Percentiles rank a stretch among this genome's conserved stretches.
phyloP scores from a whole-genome alignment of 2,329 filamentous ascomycete species.

The Ramichloridium luteum region DNA sequence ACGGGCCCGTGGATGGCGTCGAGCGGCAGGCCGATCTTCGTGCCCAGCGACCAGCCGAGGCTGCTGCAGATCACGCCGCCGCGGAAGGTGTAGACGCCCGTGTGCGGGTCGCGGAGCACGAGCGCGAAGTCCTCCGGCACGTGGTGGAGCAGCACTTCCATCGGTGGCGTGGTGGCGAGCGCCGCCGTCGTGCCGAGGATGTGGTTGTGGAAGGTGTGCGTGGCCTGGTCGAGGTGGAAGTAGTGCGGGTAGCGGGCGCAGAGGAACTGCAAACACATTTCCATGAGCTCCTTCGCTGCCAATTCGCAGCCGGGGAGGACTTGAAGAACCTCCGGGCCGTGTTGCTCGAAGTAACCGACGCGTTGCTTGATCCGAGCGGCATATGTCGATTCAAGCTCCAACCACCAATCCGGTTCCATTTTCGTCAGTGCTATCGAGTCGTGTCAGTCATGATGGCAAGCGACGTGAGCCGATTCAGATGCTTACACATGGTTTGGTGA shows the following conservation, averaged over 20 bases:
- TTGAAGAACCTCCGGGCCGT: conserved; percentile 54
- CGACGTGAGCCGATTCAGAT: conserved; percentile 53
- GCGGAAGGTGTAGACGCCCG: conserved; percentile 61
- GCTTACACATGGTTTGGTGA: too few species aligned
- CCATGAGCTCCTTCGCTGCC: conserved; percentile 76
- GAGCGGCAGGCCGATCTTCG: conserved; percentile 60
- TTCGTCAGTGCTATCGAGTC: conserved; percentile 53
- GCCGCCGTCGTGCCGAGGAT: conserved; percentile 53
- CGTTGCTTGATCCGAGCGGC: conserved; percentile 54
- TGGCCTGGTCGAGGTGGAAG: conserved; percentile 48
- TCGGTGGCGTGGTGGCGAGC: conserved; percentile 49
- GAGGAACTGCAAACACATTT: conserved; percentile 72
- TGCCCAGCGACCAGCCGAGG: conserved; percentile 64
- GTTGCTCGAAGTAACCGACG: conserved; percentile 47
- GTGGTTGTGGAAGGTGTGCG: conserved; percentile 51
- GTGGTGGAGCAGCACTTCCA: conserved; percentile 62
- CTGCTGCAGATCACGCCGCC: conserved; percentile 68
- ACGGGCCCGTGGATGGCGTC: conserved; percentile 61
- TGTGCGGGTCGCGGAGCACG: conserved; percentile 56
- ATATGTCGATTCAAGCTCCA: conserved; percentile 74
- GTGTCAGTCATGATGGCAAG: conserved; percentile 56
- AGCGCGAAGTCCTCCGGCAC: conserved; percentile 77
- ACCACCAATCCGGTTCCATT: conserved; percentile 72
- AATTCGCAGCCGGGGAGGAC: conserved; percentile 63
- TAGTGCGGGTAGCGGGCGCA: conserved; percentile 64